Evolutionary conservation across 352 stramenopile genomes (phyloP), one percentile per base, ranked within the genome.

Genomic region (Elongisporangium prolatum): DNA sequence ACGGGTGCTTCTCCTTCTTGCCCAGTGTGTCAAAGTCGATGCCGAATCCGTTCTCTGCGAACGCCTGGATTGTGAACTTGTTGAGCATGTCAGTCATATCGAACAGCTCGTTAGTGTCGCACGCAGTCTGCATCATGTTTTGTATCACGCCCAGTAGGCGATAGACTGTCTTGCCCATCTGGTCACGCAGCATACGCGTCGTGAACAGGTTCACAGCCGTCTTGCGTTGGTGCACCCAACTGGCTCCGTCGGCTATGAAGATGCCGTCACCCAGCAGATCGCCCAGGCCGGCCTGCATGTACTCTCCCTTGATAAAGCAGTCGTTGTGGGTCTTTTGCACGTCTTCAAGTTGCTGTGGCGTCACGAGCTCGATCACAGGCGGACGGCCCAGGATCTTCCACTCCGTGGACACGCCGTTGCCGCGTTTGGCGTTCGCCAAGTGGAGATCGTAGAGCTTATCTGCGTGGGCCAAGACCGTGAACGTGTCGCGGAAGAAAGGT

Each of bases 171-270:
- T 65, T 50, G 21, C 65, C 60, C 79, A 91, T 84, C 8, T 60
- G 68, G 40, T 82, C 63, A 50, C 64, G 60, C 58, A 90, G 75
- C 70, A 72, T 83, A 24, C 71, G 70, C 56, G 71, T 74, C 3
- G 80, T 89, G 51, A 96, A 96, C 21, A 98, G 91, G 55, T 96
- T 87, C 50, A 86, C 96, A 52, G 87, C 88, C 21, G 71, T 84
- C 67, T 94, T 96, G 62, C 86, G 83, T 54, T 96, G 88, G 55
- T 77, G 59, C 24, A 69, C 70, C 88, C 88, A 96, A n/a, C 68
- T 34, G 9, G 65, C 69, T n/a, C 84, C 83, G 64, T 96, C 84
- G 9, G 76, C 53, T 9, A 59, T 68, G 52, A 95, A 89, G 56
- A 96, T 94, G 18, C 86, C 86, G 17, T 82, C 65, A 21, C 88